These are phyloP conservation scores for Stentor roeselii DNA, from an alignment of 73 alveolate genomes.

Conservation along the genomic window DNA sequence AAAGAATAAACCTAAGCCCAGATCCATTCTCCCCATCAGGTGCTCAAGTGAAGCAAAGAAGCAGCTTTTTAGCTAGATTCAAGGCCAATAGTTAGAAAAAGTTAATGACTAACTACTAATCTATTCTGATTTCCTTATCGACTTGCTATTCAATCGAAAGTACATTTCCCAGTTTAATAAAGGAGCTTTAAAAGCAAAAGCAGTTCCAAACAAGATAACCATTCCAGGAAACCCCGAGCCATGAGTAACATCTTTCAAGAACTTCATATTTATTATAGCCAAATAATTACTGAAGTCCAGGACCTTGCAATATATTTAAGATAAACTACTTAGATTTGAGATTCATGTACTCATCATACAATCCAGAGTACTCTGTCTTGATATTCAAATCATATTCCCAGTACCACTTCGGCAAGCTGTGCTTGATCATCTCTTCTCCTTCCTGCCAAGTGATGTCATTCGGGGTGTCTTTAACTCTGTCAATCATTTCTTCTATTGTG, in stretches of 20 bases:
- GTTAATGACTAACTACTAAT: no score
- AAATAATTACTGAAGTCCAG: neutral
- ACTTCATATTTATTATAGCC: no score
- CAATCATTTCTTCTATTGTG: neutral
- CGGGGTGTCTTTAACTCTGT: constrained; percentile 12
- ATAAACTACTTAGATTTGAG: no score
- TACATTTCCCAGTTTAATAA: no score
- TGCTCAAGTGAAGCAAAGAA: neutral
- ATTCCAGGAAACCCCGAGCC: neutral
- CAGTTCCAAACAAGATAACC: neutral
- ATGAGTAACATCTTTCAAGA: neutral
- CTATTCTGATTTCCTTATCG: no score
- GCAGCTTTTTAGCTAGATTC: neutral
- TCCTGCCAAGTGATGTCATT: constrained; percentile 2
- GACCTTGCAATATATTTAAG: neutral
- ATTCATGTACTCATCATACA: neutral
- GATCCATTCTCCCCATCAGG: neutral
- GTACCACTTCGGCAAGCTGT: constrained; percentile 1
- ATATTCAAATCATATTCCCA: neutral
- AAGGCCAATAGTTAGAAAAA: no score
- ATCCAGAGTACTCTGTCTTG: neutral
- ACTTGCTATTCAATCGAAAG: no score
- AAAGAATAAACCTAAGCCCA: no score
- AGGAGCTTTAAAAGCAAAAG: neutral
- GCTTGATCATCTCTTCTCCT: constrained; percentile 15